Evolutionary conservation across 1,284 basidiomycete species (phyloP).

Genomic region (Ganoderma boninense): DNA sequence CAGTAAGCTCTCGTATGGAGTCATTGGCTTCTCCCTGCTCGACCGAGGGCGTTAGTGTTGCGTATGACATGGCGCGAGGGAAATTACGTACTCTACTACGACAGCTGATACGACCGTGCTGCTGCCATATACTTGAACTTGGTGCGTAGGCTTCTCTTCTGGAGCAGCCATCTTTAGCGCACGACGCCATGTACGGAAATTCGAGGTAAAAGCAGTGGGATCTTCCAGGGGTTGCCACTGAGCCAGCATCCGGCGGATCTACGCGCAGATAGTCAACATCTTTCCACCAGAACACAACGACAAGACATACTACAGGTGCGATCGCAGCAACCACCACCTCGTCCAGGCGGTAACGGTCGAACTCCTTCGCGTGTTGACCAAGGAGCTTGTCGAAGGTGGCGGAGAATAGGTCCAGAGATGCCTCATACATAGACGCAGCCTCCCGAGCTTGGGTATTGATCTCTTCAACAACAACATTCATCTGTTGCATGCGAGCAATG

Average conservation of each 20-base stretch:
- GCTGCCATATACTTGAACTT: constrained; percentile 67
- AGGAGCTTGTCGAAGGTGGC: constrained; percentile 76
- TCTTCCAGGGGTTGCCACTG: constrained; percentile 80
- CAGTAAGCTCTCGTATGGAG: constrained; percentile 92
- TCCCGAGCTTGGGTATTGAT: constrained; percentile 73
- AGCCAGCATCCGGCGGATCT: constrained; percentile 70
- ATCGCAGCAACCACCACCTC: constrained; percentile 94
- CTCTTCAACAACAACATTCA: constrained; percentile 77
- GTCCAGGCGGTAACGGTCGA: constrained; percentile 83
- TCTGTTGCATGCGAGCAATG: constrained; percentile 77
- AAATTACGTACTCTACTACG: constrained; percentile 48
- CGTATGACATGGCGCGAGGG: no score
- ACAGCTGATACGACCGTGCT: constrained; percentile 44
- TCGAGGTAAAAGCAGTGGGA: constrained; percentile 66
- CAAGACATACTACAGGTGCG: constrained; percentile 68
- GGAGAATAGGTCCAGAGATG: constrained; percentile 76
- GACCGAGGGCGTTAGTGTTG: neutral
- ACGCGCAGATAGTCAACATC: constrained; percentile 12
- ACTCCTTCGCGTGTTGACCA: constrained; percentile 79
- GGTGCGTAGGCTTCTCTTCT: constrained; percentile 51
- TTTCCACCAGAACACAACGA: neutral
- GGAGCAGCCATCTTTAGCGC: constrained; percentile 65
- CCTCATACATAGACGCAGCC: constrained; percentile 68
- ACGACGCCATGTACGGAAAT: constrained; percentile 75
- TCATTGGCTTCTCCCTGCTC: constrained; percentile 77